Evolutionary conservation across 805 yeast genomes (phyloP).

Genomic region (Vanderwaltozyma verrucispora): DNA sequence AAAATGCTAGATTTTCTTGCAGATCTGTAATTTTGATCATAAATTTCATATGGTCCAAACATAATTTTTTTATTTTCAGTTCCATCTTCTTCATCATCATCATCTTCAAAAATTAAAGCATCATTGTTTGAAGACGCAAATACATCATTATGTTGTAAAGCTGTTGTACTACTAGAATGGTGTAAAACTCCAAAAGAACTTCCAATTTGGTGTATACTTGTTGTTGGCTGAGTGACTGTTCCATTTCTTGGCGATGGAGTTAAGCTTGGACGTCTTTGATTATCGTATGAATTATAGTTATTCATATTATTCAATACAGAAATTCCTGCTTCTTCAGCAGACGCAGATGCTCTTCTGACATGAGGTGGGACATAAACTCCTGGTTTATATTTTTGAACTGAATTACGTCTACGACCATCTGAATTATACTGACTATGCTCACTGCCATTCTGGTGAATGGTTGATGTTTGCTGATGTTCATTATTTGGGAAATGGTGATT

Average conservation of each 20-base stretch:
- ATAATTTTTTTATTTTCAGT: constrained; percentile 1
- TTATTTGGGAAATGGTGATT: background rate
- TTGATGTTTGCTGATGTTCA: background rate
- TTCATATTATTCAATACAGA: constrained; percentile 16
- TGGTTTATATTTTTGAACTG: constrained; percentile 12
- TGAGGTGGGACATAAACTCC: constrained; percentile 44
- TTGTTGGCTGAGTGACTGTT: background rate
- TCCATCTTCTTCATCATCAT: constrained; percentile 9
- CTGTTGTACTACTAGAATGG: constrained; percentile 20
- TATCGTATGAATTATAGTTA: constrained; percentile 7
- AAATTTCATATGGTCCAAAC: constrained; percentile 14
- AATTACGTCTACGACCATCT: constrained; percentile 3
- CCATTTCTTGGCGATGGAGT: constrained; percentile 3
- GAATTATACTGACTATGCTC: too few relatives aligned
- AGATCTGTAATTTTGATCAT: constrained; percentile 7
- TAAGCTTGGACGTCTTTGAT: constrained; percentile 6
- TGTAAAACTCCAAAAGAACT: constrained; percentile 10
- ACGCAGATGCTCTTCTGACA: constrained; percentile 31
- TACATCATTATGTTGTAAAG: constrained; percentile 21
- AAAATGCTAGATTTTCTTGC: constrained; percentile 22
- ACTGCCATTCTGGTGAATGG: background rate
- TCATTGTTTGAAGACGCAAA: constrained; percentile 22
- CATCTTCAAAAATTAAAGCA: constrained; percentile 26
- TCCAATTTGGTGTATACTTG: background rate
- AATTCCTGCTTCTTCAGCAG: constrained; percentile 17